Base-by-base conservation (phyloP, 1,139 yeast species). In the Tardiomyces digboiensis region DNA sequence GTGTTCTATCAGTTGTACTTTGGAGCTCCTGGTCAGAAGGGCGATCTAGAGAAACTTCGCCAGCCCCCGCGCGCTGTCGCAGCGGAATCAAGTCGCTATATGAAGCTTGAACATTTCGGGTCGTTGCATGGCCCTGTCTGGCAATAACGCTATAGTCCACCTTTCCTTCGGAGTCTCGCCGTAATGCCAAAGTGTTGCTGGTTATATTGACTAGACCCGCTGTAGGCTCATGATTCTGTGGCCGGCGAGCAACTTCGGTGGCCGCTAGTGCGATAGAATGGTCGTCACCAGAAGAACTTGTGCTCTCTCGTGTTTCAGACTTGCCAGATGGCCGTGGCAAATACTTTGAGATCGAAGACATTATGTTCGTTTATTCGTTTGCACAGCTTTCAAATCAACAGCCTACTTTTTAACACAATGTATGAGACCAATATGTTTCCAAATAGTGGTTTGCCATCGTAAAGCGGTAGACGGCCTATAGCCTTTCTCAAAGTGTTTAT, bases 21-120 rank as follows among this genome's bases (percentile, higher is more conserved):
- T 56, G 56, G 6, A 75, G 64, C 22, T 66, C 69, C 2, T 65
- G 70, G 14, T 64, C 62, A 0, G 72, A 57, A 0, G 82, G 81
- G 38, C 65, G 53, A 0, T 52, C 64, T 16, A 67, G 55, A 10
- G 56, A 50, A 5, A 62, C 43, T 16, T 61, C 62, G 8, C 66
- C 68, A 16, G 62, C 58, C 39, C 63, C 60, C 36, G 65, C 65
- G 18, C 70, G 61, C 40, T 70, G 73, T 42, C 79, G 59, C 26
- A 75, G 55, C 0, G 80, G 80, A 33, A 74, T 64, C 44, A 74
- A 61, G 41, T 72, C 78, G 16, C 64, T 57, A 42, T 70, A 65
- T 1, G 66, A 57, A 3, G 69, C 51, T 40, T 68, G 72, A 16
- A 67, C 57, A n/a, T 58, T 57, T 21, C 70, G 52, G 8, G 48